Conservation (phyloP, 352 stramenopile genomes). For the Pythium dissimile region DNA sequence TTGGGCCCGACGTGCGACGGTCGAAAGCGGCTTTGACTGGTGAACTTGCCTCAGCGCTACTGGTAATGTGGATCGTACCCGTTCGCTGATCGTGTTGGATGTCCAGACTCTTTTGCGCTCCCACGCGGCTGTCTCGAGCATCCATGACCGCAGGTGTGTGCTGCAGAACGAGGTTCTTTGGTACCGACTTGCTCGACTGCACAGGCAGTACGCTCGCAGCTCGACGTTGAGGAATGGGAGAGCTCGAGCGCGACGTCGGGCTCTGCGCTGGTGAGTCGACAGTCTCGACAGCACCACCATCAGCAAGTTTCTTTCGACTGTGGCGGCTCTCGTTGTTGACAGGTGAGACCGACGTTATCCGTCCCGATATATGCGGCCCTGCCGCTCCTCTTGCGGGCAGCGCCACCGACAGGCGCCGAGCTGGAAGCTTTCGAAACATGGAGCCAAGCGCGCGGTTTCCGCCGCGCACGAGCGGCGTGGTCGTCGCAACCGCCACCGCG, state of each 20-base stretch:
- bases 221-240: neutral
- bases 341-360: too few relatives aligned
- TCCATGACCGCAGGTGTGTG: neutral
- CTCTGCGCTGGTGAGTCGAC: too few relatives aligned
- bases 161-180: neutral
- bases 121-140: neutral
- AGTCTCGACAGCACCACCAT: too few relatives aligned
- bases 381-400: too few relatives aligned
- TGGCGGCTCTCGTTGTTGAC: too few relatives aligned
- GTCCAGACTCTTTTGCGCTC: neutral
- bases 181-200: neutral
- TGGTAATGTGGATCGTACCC: neutral
- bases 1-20: neutral
- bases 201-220: neutral
- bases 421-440: constrained; percentile 6
- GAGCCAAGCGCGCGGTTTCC: neutral
- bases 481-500: neutral
- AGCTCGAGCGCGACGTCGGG: too few relatives aligned
- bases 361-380: too few relatives aligned
- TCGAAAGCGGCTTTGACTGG: too few relatives aligned
- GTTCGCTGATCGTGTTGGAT: neutral
- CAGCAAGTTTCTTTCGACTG: too few relatives aligned
- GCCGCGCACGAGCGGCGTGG: neutral
- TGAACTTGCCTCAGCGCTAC: too few relatives aligned
- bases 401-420: neutral